A percentile compares a stretch with the other conserved stretches of the same genome.
These are phyloP conservation scores for Triticum monococcum DNA, from an alignment of 176 grass and related monocot genomes.

Conservation along the genomic window DNA sequence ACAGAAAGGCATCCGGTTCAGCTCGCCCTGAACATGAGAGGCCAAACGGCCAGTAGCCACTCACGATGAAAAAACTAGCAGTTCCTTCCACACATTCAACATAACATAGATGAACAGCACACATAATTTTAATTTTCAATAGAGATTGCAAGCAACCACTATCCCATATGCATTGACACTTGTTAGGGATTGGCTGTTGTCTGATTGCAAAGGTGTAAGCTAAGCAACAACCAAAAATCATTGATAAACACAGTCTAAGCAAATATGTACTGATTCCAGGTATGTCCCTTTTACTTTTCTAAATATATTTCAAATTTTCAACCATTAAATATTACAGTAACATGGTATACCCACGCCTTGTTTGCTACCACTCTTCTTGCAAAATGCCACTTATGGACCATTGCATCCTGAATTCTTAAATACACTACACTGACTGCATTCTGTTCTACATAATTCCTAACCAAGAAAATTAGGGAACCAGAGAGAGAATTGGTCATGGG, in stretches of 20 bases:
- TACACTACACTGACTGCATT: not conserved
- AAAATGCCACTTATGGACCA: not conserved
- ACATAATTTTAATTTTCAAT: too few relatives aligned
- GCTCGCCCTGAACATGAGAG: not conserved
- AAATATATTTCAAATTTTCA: not conserved
- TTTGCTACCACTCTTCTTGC: not conserved
- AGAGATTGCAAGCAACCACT: not conserved
- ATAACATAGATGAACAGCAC: not conserved
- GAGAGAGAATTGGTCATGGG: not conserved
- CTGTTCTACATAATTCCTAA: not conserved
- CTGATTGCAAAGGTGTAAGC: not conserved
- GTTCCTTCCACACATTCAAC: not conserved
- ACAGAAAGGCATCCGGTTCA: not conserved
- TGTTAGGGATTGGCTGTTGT: not conserved
- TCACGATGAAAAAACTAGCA: not conserved
- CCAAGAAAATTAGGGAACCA: not conserved
- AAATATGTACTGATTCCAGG: not conserved
- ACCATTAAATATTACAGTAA: not conserved
- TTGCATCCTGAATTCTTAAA: slow-evolving; percentile 16
- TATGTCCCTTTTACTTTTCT: not conserved
- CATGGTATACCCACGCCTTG: not conserved
- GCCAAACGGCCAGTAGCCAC: not conserved
- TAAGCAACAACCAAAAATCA: not conserved
- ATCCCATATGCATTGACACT: not conserved
- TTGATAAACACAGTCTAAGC: not conserved